Percentiles rank a stretch among this genome's conserved stretches.
Conservation (phyloP, 208 protist species). For the Leptomonas pyrrhocoris region DNA sequence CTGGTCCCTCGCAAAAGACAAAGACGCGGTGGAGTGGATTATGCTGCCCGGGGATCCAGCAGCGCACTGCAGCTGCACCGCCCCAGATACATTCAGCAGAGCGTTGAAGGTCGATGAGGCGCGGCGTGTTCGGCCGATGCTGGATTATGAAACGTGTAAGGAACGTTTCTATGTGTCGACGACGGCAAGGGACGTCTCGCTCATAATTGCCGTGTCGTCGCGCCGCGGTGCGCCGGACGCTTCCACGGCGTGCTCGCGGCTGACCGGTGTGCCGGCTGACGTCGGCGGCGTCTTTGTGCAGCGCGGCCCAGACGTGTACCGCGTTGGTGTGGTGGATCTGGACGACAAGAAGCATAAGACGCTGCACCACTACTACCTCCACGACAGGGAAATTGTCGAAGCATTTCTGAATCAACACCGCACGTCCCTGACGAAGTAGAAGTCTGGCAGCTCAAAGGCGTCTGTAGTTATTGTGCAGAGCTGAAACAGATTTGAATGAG, state of each 20-base stretch:
- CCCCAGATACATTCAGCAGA: not conserved
- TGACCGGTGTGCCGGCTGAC: constrained; percentile 2
- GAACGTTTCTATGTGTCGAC: constrained; percentile 71
- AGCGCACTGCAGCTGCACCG: constrained; percentile 22
- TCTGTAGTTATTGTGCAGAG: not conserved
- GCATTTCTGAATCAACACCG: constrained; percentile 38
- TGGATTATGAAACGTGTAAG: constrained; percentile 44
- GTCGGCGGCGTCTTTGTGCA: constrained; percentile 29
- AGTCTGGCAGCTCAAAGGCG: not conserved
- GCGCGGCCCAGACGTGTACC: constrained; percentile 33
- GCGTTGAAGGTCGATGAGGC: not conserved
- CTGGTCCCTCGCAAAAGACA: constrained; percentile 49
- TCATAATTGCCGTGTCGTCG: constrained; percentile 55
- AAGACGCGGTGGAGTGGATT: constrained; percentile 46
- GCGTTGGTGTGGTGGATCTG: constrained; percentile 75
- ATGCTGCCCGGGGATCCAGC: constrained; percentile 19
- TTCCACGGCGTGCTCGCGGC: not conserved
- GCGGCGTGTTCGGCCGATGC: constrained; percentile 26
- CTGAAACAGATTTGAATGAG: not conserved
- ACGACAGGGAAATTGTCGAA: constrained; percentile 49
- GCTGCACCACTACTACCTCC: constrained; percentile 59
- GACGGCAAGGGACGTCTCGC: constrained; percentile 74
- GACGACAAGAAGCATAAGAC: constrained; percentile 74
- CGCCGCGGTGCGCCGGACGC: constrained; percentile 5
- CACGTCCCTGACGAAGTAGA: not conserved